Evolutionary conservation across 768 basidiomycete species (phyloP).

Genomic region (Lentinula lateritia): DNA sequence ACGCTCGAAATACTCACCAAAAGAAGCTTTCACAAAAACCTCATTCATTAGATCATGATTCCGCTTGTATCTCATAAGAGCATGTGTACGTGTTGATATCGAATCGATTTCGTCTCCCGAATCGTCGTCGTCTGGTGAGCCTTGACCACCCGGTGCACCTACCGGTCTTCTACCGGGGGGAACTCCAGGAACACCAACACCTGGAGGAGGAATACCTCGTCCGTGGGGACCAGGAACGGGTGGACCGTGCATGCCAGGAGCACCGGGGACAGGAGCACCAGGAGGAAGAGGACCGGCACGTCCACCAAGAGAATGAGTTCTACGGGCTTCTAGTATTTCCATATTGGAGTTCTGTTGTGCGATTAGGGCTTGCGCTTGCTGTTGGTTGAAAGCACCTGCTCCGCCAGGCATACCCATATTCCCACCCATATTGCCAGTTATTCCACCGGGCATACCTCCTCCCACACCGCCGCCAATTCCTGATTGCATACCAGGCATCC

Average conservation of each 20-base stretch:
- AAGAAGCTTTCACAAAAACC: constrained; percentile 71
- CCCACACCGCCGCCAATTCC: background rate
- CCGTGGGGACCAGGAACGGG: background rate
- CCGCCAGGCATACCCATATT: constrained; percentile 3
- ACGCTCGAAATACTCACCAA: constrained; percentile 29
- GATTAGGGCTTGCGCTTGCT: constrained; percentile 58
- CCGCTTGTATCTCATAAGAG: constrained; percentile 65
- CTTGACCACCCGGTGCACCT: background rate
- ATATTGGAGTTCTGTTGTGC: constrained; percentile 69
- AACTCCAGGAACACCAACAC: constrained; percentile 15
- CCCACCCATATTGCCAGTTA: constrained; percentile 11
- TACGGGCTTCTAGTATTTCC: constrained; percentile 63
- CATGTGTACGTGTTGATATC: constrained; percentile 69
- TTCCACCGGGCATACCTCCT: constrained; percentile 14
- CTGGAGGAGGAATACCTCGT: background rate
- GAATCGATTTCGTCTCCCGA: constrained; percentile 54
- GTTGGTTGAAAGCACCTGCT: constrained; percentile 24
- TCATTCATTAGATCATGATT: constrained; percentile 86
- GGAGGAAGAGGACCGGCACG: constrained; percentile 23
- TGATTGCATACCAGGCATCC: constrained; percentile 15
- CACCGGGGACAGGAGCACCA: background rate
- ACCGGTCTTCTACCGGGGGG: constrained; percentile 23
- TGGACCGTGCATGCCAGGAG: background rate
- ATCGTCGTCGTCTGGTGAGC: background rate
- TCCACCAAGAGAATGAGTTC: constrained; percentile 39